Conservation (phyloP, 352 stramenopile genomes). For the Phytophthora sp. region DNA sequence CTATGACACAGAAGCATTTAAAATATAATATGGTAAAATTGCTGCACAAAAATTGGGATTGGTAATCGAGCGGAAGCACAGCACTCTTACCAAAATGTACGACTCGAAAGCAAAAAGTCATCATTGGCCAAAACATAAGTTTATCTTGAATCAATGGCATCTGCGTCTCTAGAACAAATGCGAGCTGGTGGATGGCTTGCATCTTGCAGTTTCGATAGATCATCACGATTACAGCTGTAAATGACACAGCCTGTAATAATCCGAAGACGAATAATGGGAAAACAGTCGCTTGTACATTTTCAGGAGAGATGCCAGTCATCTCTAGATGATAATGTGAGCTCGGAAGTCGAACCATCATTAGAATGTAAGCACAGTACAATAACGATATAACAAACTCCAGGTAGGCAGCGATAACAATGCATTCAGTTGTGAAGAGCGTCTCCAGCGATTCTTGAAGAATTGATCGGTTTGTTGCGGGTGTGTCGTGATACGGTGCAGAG, state of each 20-base stretch:
- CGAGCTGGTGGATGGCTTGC: not conserved
- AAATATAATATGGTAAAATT: too few species aligned
- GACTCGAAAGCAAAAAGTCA: not conserved
- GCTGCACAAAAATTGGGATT: too few species aligned
- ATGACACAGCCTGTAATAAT: not conserved
- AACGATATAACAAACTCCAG: not conserved
- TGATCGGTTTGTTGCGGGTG: not conserved
- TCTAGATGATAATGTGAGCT: not conserved
- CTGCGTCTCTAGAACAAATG: not conserved
- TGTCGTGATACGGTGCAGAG: not conserved
- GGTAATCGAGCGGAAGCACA: not conserved
- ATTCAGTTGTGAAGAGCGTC: not conserved
- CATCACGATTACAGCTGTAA: not conserved
- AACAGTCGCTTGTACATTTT: not conserved
- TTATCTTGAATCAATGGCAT: not conserved
- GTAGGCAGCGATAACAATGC: not conserved
- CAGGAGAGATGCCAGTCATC: not conserved
- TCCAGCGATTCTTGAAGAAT: not conserved
- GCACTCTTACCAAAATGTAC: not conserved
- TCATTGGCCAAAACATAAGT: not conserved
- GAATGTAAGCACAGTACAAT: not conserved
- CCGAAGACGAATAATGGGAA: not conserved
- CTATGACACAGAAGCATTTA: too few species aligned
- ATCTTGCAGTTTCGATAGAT: not conserved
- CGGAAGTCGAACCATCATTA: not conserved